Base-by-base conservation (phyloP, 305 asterid species). In the Solanum hybrid region DNA sequence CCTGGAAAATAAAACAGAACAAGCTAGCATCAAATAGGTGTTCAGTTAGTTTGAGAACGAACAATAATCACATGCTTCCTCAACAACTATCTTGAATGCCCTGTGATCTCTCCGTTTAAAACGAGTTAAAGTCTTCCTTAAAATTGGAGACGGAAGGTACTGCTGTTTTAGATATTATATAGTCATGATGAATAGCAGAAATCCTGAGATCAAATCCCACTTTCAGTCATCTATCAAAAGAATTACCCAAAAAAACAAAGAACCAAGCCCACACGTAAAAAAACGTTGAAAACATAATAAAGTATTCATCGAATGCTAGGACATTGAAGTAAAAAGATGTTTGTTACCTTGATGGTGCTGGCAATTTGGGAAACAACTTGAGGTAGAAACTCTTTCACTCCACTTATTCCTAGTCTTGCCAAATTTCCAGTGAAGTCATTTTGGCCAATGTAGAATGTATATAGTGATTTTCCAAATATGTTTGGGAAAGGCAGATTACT, bases 371-470 rank as follows among this genome's bases (percentile, higher is more conserved):
- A 91, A 89, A 97, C 92, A 51, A 97, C 97, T 90, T 94, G 92
- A 81, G 98, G 98, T 1, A 95, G 92, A 90, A 85, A 93, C 75
- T 94, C 57, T 79, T 94, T 90, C 36, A 97, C 96, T 42, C 98
- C 98, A 35, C 61, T 90, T 83, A 93, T 91, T 80, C 98, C 98
- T 26, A 94, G 39, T 37, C 79, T 80, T 7, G 93, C 92, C 77
- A 96, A 89, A 90, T 95, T 91, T 34, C 94, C 94, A 4, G 98
- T 94, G 92, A 96, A 95, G 92, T 97, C 98, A 85, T 97, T 97
- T 89, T 97, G 99, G 90, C 99, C 99, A 35, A 97, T 95, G 90
- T 97, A 94, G 92, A 97, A 93, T 75, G 96, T 95, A 93, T 96
- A 97, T 61, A 97, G 94, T 28, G 99, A 93, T 85, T 94, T 94